Percentiles rank a stretch among this genome's conserved stretches.
Conservation (phyloP, 2,329 filamentous ascomycete genomes). For the Xenoacremonium recifei region DNA sequence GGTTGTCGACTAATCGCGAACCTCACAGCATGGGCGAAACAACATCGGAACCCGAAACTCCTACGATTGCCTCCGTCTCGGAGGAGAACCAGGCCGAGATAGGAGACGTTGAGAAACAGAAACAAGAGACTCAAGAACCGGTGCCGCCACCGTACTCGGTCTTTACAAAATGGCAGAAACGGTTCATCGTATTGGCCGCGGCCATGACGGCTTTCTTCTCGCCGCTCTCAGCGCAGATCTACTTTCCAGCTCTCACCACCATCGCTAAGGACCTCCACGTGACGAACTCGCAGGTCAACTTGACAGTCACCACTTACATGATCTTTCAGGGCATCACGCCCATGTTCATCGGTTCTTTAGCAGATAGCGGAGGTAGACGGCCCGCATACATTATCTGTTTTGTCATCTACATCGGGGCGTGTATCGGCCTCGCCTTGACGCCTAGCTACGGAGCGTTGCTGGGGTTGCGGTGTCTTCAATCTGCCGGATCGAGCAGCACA, state of each 20-base stretch:
- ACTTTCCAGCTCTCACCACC: conserved; percentile 51
- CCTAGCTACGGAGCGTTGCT: conserved; percentile 50
- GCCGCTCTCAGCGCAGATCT: conserved; percentile 49
- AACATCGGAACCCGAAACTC: no score
- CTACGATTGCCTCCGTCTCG: no score
- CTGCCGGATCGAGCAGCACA: conserved; percentile 57
- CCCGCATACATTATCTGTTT: conserved; percentile 55
- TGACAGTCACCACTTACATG: conserved; percentile 56
- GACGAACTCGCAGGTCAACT: conserved; percentile 41
- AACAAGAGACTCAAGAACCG: conserved; percentile 1
- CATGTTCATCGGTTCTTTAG: conserved; percentile 54
- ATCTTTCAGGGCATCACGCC: conserved; percentile 61
- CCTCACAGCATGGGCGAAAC: conserved; percentile 9
- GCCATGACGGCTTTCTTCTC: conserved; percentile 43
- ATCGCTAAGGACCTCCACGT: conserved; percentile 49
- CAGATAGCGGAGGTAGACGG: conserved; percentile 52
- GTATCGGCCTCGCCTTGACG: conserved; percentile 51
- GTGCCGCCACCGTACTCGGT: conserved; percentile 32
- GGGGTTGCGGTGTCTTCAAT: conserved; percentile 55
- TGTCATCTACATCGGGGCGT: conserved; percentile 50
- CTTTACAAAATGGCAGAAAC: conserved; percentile 40
- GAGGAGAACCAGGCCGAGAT: not conserved
- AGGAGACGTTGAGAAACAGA: conserved; percentile 14
- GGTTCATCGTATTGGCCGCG: conserved; percentile 38
- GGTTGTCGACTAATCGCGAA: no score